These are phyloP conservation scores for Carex myosuroides DNA, from an alignment of 176 grass and related monocot species.

Conservation along the genomic window DNA sequence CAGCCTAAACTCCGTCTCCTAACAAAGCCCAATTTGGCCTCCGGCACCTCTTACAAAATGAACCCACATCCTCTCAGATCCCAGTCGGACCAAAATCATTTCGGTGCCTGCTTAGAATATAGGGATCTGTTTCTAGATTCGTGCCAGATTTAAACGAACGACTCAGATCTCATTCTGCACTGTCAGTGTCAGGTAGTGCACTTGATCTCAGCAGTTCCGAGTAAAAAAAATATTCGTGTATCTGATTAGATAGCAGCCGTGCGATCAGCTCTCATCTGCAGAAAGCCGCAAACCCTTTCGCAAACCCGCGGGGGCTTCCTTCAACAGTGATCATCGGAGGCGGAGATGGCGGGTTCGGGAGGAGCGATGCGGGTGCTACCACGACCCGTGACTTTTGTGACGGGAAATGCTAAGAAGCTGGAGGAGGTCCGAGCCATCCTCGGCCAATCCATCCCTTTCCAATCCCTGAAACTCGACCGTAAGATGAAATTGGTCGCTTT, in stretches of 20 bases:
- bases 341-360: conserved; percentile 33
- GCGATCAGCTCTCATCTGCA: not conserved
- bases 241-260: not conserved
- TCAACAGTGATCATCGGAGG: not conserved
- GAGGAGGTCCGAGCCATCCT: conserved; percentile 86
- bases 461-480: conserved; percentile 89
- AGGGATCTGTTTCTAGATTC: too few relatives aligned
- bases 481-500: not conserved
- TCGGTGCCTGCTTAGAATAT: too few relatives aligned
- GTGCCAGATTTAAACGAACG: too few relatives aligned
- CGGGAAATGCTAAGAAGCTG: conserved; percentile 97
- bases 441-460: conserved; percentile 79
- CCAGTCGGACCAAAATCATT: too few relatives aligned
- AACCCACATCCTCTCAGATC: too few relatives aligned
- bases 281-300: not conserved
- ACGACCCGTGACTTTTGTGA: conserved; percentile 89
- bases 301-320: not conserved
- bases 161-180: too few relatives aligned
- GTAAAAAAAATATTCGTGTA: not conserved
- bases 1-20: too few relatives aligned
- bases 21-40: too few relatives aligned
- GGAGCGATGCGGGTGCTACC: conserved; percentile 44
- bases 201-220: not conserved
- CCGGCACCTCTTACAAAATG: too few relatives aligned
- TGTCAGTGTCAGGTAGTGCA: too few relatives aligned